Conservation (phyloP, 208 protist genomes). For the Crithidia sp. region DNA sequence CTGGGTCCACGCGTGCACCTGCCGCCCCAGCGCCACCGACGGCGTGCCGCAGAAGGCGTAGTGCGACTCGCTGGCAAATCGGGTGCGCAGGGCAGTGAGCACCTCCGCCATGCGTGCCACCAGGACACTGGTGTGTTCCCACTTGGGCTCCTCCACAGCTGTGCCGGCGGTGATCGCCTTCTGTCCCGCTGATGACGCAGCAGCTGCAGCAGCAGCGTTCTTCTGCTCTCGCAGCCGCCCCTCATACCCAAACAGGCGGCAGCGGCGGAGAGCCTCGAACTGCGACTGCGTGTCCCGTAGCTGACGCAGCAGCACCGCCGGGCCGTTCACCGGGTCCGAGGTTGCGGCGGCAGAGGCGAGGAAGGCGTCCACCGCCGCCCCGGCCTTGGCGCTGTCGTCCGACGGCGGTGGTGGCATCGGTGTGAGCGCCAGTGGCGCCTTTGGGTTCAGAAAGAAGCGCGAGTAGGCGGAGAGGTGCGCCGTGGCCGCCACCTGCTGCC, state of each 20-base stretch:
- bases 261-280: constrained; percentile 19
- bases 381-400: background rate
- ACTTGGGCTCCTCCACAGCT: constrained; percentile 4
- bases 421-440: background rate
- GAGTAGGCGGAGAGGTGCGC: constrained; percentile 24
- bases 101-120: constrained; percentile 39
- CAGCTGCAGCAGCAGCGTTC: background rate
- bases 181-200: background rate
- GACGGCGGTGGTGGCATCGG: background rate
- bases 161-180: background rate
- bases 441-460: constrained; percentile 21
- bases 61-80: constrained; percentile 24
- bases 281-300: constrained; percentile 21
- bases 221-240: constrained; percentile 5
- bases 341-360: constrained; percentile 1
- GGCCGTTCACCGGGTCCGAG: constrained; percentile 11
- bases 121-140: constrained; percentile 26
- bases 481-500: constrained; percentile 12
- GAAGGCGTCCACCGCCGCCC: background rate
- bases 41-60: constrained; percentile 31
- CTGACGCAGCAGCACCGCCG: constrained; percentile 1
- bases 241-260: constrained; percentile 26
- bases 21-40: constrained; percentile 21
- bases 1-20: constrained; percentile 45
- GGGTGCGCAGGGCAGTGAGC: constrained; percentile 31